These are phyloP conservation scores for Neurospora tetraspora DNA, from an alignment of 495 filamentous ascomycete species.

Conservation along the genomic window DNA sequence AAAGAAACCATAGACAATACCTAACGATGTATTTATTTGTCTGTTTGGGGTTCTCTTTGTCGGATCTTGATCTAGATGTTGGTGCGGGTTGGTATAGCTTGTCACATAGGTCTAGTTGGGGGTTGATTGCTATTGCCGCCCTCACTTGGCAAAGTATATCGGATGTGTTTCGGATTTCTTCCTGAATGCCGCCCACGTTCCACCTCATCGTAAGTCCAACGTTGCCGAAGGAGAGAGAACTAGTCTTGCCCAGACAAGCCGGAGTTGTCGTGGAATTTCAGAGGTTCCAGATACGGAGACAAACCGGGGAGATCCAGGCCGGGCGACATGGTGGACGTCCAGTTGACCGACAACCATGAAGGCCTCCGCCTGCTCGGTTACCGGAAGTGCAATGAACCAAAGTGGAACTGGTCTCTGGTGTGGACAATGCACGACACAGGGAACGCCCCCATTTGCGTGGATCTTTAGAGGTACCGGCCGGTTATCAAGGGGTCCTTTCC, in stretches of 20 bases:
- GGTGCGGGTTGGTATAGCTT: not conserved
- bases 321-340: not conserved
- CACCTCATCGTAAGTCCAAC: not conserved
- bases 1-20: not conserved
- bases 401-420: not conserved
- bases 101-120: not conserved
- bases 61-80: not conserved
- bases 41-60: not conserved
- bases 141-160: not conserved
- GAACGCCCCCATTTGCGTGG: not conserved
- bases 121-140: not conserved
- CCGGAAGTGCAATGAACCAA: not conserved
- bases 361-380: not conserved
- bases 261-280: not conserved
- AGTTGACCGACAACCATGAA: not conserved
- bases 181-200: not conserved
- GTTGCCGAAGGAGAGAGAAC: not conserved
- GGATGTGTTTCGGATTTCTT: not conserved
- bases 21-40: not conserved
- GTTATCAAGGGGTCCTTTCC: not conserved
- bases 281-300: not conserved
- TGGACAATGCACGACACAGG: not conserved
- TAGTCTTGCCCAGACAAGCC: not conserved
- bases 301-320: not conserved
- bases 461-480: not conserved